phyloP scores from a whole-genome alignment of 495 filamentous ascomycete genomes.

The Neurospora hispaniola region DNA sequence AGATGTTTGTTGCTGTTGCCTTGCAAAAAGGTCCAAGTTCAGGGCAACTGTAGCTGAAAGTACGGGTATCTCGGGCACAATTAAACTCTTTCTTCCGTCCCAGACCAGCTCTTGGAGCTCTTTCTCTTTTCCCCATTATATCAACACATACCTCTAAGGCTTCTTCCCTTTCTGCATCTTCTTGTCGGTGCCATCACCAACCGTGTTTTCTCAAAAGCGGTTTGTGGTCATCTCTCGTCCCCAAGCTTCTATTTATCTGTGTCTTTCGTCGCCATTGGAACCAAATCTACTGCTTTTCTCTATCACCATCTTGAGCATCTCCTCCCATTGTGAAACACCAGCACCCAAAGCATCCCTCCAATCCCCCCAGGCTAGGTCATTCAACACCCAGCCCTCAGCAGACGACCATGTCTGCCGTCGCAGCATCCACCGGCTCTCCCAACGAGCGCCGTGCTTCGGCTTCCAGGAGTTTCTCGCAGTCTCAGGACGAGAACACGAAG shows the following conservation, averaged over 20 bases:
- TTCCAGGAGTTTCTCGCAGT: conserved; percentile 20
- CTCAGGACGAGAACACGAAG: conserved; percentile 35
- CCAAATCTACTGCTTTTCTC: conserved; percentile 17
- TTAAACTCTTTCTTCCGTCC: not conserved
- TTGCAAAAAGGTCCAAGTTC: not conserved
- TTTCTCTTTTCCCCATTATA: not conserved
- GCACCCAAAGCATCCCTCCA: conserved; percentile 3
- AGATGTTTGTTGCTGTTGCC: not conserved
- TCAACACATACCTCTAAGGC: not conserved
- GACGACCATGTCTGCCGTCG: conserved; percentile 33
- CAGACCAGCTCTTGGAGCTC: not conserved
- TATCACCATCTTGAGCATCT: conserved; percentile 19
- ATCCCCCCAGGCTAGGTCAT: not conserved
- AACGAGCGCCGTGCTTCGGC: conserved; percentile 27
- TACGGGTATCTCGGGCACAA: not conserved
- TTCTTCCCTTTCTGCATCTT: not conserved
- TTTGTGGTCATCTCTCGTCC: not conserved
- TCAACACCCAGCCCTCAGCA: conserved; percentile 6
- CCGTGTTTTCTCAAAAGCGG: not conserved
- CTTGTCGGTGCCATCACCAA: not conserved
- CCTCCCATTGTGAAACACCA: conserved; percentile 9
- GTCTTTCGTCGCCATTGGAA: not conserved
- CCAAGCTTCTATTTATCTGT: not conserved
- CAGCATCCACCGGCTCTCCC: conserved; percentile 39
- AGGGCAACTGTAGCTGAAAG: not conserved